These are phyloP conservation scores for Diaporthe ilicicola DNA, from an alignment of 2,329 filamentous ascomycete genomes.

Conservation along the genomic window DNA sequence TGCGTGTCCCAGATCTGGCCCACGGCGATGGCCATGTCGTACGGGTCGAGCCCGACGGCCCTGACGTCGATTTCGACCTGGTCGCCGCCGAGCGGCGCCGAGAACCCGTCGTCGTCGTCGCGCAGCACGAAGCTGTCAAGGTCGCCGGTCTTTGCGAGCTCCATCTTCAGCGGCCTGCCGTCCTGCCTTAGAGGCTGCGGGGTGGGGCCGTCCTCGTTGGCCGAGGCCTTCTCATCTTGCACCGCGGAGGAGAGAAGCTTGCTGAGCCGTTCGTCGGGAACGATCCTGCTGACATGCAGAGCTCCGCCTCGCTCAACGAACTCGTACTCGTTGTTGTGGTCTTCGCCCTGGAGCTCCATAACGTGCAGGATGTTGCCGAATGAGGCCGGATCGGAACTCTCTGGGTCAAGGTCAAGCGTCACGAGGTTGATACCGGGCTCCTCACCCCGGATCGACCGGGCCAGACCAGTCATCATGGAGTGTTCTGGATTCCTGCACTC, in stretches of 20 bases:
- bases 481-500: conserved; percentile 36
- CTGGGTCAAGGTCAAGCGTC: conserved; percentile 35
- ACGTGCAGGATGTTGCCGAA: neutral
- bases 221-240: neutral
- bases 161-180: conserved; percentile 3
- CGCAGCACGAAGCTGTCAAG: conserved; percentile 18
- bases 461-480: conserved; percentile 37
- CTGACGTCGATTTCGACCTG: conserved; percentile 46
- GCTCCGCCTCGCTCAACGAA: conserved; percentile 40
- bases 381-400: neutral
- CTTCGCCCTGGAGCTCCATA: conserved; percentile 35
- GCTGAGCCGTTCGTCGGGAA: conserved; percentile 35
- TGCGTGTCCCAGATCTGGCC: conserved; percentile 14
- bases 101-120: neutral
- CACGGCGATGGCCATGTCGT: conserved; percentile 19
- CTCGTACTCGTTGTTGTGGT: conserved; percentile 38
- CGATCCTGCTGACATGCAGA: conserved; percentile 40
- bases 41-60: conserved; percentile 44
- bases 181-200: neutral
- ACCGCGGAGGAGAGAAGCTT: conserved; percentile 7
- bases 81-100: conserved; percentile 27
- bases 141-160: neutral
- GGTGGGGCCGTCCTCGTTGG: neutral
- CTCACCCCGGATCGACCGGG: conserved; percentile 36
- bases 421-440: conserved; percentile 36